Evolutionary conservation across 2,329 filamentous ascomycete genomes (phyloP).

Genomic region (Pseudohalonectria lignicola): DNA sequence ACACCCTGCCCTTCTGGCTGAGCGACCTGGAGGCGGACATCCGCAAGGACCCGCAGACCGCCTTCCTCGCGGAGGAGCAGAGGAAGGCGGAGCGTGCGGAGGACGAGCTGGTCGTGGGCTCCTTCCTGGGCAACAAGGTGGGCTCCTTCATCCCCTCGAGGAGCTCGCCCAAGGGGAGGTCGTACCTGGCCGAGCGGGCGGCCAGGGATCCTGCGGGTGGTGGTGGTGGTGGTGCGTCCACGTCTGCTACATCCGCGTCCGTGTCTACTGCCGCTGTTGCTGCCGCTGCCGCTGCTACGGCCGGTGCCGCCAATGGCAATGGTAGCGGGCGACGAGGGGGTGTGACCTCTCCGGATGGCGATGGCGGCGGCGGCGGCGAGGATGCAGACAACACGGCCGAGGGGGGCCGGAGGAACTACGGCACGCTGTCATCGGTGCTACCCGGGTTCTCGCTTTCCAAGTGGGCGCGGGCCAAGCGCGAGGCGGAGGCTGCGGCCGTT

Average conservation of each 20-base stretch:
- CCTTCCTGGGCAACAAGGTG: slow-evolving; percentile 57
- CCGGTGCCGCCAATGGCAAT: slow-evolving; percentile 12
- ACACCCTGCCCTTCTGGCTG: slow-evolving; percentile 93
- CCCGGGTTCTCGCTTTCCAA: slow-evolving; percentile 75
- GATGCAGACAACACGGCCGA: slow-evolving; percentile 19
- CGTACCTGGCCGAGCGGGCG: slow-evolving; percentile 47
- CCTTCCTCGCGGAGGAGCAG: slow-evolving; percentile 86
- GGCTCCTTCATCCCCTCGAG: slow-evolving; percentile 47
- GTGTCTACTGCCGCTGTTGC: too few relatives aligned
- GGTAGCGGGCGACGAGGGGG: too few relatives aligned
- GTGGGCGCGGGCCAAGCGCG: slow-evolving; percentile 49
- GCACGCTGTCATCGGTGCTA: slow-evolving; percentile 60
- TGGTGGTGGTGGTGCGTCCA: slow-evolving; percentile 13
- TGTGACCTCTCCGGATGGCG: neutral
- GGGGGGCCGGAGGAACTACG: slow-evolving; percentile 25
- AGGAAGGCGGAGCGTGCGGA: slow-evolving; percentile 70
- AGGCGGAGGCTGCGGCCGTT: slow-evolving; percentile 29
- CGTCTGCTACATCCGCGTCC: too few relatives aligned
- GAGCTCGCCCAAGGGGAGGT: slow-evolving; percentile 58
- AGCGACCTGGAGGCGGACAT: slow-evolving; percentile 88
- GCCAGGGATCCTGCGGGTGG: slow-evolving; percentile 27
- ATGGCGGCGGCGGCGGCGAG: slow-evolving; percentile 7
- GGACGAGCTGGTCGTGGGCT: slow-evolving; percentile 82
- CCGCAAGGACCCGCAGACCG: slow-evolving; percentile 78
- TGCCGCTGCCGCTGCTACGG: slow-evolving; percentile 5